Evolutionary conservation across 2,329 filamentous ascomycete genomes (phyloP), one percentile per base, ranked within the genome.

Genomic region (Fusarium devonianum): DNA sequence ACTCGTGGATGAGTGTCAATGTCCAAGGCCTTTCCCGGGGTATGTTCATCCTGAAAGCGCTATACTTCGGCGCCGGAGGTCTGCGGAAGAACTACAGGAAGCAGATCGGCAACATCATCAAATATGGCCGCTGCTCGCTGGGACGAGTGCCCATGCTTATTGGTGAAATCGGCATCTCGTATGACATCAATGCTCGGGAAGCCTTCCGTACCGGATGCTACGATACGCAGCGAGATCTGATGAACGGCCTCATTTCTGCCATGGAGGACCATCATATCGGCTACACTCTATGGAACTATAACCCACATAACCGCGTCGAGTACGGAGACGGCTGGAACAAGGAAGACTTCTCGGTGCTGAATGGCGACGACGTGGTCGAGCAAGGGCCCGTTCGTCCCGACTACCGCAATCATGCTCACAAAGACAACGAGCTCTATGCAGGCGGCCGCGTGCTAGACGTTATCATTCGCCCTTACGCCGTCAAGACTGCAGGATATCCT

Each of bases 311-410:
- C 40, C 56, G 65, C 4, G 64, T 70, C 22, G 69, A 71, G 53
- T 71, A 71, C 7, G 73, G 73, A 0, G 73, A 75, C 9, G 71
- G 72, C 2, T 75, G 73, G 73, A 75, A 75, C 46, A 73, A 70
- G 43, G 73, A 75, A 45, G 73, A 75, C 34, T 75, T 75, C 38
- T 75, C 73, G 0, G 58, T 75, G 17, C 62, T 75, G 14, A 74
- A 73, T 7, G 66, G 70, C 14, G 67, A 74, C 42, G 63, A 63
- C 1, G 53, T 61, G 8, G 60, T 64, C 1, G 67, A 67, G 7
- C 56, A 68, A 8, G 53, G 54, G 2, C 62, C 67, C 1, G 58
- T 64, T 0, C 61, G 53, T 3, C 52, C 49, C 4, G 69, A 75
- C 37, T 70, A 72, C 41, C 60, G 69, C n/a, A 72, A 74, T 22